Conservation (phyloP, 73 alveolate genomes). For the Uronychia binucleata region DNA sequence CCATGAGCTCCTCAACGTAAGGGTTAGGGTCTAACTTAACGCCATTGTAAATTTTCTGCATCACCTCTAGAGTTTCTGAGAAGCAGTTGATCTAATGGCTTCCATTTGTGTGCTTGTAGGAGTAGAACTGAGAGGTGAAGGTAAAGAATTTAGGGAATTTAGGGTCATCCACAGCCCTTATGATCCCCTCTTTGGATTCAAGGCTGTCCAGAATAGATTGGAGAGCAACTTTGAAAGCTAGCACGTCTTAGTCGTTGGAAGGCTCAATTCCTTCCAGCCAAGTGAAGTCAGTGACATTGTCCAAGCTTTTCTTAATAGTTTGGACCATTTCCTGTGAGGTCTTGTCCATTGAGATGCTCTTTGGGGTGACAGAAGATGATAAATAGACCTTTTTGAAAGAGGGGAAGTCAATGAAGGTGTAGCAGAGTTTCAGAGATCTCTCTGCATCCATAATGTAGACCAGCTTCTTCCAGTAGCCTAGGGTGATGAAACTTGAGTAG, state of each 20-base stretch:
- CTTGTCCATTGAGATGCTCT: not conserved
- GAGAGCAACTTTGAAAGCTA: not conserved
- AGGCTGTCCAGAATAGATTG: not conserved
- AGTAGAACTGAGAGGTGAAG: not conserved
- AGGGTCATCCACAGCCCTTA: not conserved
- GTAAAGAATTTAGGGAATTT: not conserved
- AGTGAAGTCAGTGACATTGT: not conserved
- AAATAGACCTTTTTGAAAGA: constrained; percentile 23
- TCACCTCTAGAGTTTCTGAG: not conserved
- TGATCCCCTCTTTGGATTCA: not conserved
- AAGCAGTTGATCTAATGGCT: not conserved
- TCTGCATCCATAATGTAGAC: constrained; percentile 56
- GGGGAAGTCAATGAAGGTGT: constrained; percentile 19
- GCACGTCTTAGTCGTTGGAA: not conserved
- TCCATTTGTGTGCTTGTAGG: not conserved
- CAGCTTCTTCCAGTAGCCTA: constrained; percentile 81
- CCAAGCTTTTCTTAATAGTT: not conserved
- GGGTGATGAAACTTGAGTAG: constrained; percentile 47
- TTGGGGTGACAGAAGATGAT: not conserved
- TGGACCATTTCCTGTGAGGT: not conserved
- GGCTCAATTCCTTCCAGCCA: not conserved
- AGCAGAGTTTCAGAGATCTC: constrained; percentile 49
- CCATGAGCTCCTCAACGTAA: not conserved
- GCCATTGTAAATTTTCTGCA: not conserved
- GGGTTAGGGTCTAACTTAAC: not conserved